Base-by-base conservation (phyloP, 176 grass and related monocot species). In the Raddia guianensis region DNA sequence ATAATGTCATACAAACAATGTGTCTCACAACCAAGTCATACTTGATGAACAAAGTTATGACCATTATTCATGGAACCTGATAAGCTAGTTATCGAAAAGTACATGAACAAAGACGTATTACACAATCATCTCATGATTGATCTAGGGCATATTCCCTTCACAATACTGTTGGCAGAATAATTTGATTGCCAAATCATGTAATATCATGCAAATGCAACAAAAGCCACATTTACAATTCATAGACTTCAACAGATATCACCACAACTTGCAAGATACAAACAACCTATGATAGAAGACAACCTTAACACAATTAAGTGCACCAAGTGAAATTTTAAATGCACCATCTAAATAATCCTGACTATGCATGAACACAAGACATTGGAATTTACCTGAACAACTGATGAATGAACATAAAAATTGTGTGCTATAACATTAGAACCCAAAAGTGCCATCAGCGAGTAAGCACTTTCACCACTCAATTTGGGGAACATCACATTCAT, bases 381-480 rank as follows among this genome's bases (percentile, higher is more conserved):
- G 4, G 3, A 45, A 54, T 47, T 79, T 82, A 89, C 91, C 77
- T 90, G 85, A 44, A 97, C 94, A 84, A 92, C 66, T 72, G 89
- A 87, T 34, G 94, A 97, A 55, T 94, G 91, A 47, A 84, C 77
- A 74, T 94, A 97, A 69, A 97, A 89, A 76, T 90, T 97, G 81
- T 97, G 91, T 3, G 21, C 91, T 89, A 97, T 94, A 80, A 97
- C 5, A 77, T 97, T 97, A 64, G 87, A 20, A 2, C 95, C 95
- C 71, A 97, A 83, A 85, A 97, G 87, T 37, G 90, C 91, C 91
- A 94, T 97, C 53, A 97, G 50, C 18, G 90, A 92, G 72, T 94
- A 97, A 75, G 87, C 87, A 44, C 69, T 94, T 85, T 97, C 95
- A 51, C 87, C 91, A 80, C 87, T 94, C 73, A 97, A 66, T 66